These are phyloP conservation scores for Cornus florida DNA, from an alignment of 148 eudicot genomes.

Conservation along the genomic window DNA sequence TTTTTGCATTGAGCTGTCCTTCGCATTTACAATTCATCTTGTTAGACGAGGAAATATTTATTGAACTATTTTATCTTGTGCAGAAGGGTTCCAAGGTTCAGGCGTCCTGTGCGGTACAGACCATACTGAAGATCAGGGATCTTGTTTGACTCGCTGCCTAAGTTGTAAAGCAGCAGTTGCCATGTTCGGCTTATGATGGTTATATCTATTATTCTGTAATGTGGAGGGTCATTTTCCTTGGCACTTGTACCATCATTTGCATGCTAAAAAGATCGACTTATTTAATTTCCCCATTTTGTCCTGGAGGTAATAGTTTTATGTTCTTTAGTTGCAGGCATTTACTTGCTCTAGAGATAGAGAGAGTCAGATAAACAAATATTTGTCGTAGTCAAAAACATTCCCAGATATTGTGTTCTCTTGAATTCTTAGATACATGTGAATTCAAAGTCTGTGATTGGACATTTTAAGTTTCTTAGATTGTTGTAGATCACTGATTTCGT, in stretches of 20 bases:
- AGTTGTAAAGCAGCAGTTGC: not conserved
- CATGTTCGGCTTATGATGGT: not conserved
- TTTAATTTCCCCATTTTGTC: not conserved
- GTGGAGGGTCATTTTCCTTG: not conserved
- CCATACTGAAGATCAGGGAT: constrained; percentile 26
- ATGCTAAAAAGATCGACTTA: not conserved
- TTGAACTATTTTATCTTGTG: constrained; percentile 3
- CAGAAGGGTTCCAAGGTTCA: constrained; percentile 57
- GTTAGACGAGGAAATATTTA: not conserved
- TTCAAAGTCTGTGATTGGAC: not conserved
- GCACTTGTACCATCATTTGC: constrained; percentile 5
- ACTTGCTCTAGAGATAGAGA: not conserved
- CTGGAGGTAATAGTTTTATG: not conserved
- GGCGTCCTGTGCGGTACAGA: constrained; percentile 56
- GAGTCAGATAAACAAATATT: not conserved
- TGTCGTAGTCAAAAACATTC: not conserved
- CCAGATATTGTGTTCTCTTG: not conserved
- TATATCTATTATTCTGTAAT: constrained; percentile 2
- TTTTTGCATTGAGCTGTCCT: not conserved
- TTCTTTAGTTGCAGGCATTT: constrained; percentile 4
- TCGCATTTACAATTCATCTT: too few species aligned
- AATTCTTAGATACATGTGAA: not conserved
- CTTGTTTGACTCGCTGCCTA: not conserved
- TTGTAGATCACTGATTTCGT: not conserved
- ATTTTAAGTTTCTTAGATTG: not conserved